Conservation (phyloP, 306 rosid genomes). For the Ammopiptanthus mongolicus region DNA sequence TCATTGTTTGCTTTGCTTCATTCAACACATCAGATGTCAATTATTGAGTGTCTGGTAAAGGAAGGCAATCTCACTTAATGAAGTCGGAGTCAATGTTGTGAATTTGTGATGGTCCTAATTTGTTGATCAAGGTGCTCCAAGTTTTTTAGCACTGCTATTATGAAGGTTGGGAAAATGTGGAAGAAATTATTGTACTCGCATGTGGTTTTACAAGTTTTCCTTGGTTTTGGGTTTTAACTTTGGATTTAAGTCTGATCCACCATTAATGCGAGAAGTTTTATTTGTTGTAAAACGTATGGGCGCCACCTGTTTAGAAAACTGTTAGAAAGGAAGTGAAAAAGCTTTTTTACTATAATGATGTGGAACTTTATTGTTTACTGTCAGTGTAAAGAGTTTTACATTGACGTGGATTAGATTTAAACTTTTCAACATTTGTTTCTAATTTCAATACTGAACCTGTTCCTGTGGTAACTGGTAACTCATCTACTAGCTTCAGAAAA, state of each 20-base stretch:
- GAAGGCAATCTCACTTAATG: not conserved
- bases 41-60: not conserved
- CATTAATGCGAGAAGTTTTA: not conserved
- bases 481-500: too few species aligned
- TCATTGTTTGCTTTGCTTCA: constrained; percentile 12
- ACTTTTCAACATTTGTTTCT: not conserved
- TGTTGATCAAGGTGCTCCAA: constrained; percentile 4
- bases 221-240: not conserved
- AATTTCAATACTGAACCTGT: not conserved
- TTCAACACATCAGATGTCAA: constrained; percentile 8
- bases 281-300: not conserved
- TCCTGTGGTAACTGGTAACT: too few species aligned
- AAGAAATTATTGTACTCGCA: not conserved
- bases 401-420: not conserved
- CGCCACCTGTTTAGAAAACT: not conserved
- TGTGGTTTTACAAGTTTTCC: not conserved
- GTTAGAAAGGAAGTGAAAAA: not conserved
- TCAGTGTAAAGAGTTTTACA: not conserved
- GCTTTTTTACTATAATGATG: not conserved
- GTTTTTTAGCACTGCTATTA: not conserved
- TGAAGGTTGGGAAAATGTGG: not conserved
- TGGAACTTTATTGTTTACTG: not conserved
- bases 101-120: not conserved
- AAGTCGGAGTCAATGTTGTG: not conserved
- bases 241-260: not conserved